Evolutionary conservation across 2,329 filamentous ascomycete species (phyloP), one percentile per base, ranked within the genome.

Genomic region (Torrubiella hemipterigena): DNA sequence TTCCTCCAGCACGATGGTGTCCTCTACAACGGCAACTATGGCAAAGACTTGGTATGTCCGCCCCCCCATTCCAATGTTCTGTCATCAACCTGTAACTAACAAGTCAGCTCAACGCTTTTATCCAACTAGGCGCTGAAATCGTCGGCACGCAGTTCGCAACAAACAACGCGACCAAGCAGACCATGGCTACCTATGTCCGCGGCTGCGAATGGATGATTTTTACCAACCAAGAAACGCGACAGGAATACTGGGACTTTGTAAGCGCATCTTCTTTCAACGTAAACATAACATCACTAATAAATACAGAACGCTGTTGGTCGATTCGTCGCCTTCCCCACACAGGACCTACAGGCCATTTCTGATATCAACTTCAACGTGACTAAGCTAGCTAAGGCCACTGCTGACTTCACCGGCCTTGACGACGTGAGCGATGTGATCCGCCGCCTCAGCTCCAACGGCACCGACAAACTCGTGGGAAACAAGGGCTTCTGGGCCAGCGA

Each of bases 21-120:
- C 15, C 19, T 45, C 18, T 45, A 45, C 27, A 45, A 44, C 22
- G 43, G 43, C 17, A 45, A 45, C 31, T 45, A 45, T 18, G 43
- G 42, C 11, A 45, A 45, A 20, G 43, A 45, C 19, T 23, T 43
- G 32, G 42, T 45, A 24, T 11, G 35, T 21, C 4, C n/a, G 5
- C 11, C 12, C 16, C n/a, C n/a, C n/a, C n/a, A n/a, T n/a, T n/a
- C n/a, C n/a, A 18, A 8, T 32, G 22, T 11, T 11, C 17, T 16
- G 15, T 18, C 11, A 4, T 9, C 4, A 5, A 29, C 7, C 17
- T 17, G 4, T 26, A 17, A 19, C 16, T 29, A 13, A 29, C 27
- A 6, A 19, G 12, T 4, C 6, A 6, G 43, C 27, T 46, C 24
- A 46, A 46, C 15, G 36, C 38, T 5, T 46, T 46, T 18, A 43